Evolutionary conservation across 352 stramenopile species (phyloP).

Genomic region (Plasmopara viticola): DNA sequence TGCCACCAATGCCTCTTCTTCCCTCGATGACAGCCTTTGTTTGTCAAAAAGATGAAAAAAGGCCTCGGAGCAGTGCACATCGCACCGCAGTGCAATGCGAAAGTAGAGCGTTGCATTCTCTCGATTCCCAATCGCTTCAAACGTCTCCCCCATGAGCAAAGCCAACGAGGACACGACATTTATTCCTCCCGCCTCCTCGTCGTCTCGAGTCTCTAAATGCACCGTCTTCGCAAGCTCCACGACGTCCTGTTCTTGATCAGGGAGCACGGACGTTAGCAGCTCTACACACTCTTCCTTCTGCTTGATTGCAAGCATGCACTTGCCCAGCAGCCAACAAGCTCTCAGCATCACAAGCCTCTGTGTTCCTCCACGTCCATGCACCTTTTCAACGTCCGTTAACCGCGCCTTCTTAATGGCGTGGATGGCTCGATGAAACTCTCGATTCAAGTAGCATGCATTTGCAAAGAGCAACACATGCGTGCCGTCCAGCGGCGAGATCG

Average conservation of each 20-base stretch:
- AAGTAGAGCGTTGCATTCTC: slow-evolving; percentile 79
- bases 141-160: slow-evolving; percentile 78
- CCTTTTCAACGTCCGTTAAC: slow-evolving; percentile 29
- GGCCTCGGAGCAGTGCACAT: slow-evolving; percentile 77
- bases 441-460: slow-evolving; percentile 58
- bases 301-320: slow-evolving; percentile 76
- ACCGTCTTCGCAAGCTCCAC: slow-evolving; percentile 40
- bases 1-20: slow-evolving; percentile 64
- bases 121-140: slow-evolving; percentile 75
- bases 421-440: slow-evolving; percentile 73
- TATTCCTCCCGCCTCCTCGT: slow-evolving; percentile 29
- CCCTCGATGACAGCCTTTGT: slow-evolving; percentile 65
- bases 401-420: slow-evolving; percentile 52
- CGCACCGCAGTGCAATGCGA: slow-evolving; percentile 62
- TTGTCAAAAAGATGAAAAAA: slow-evolving; percentile 85
- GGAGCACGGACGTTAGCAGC: slow-evolving; percentile 49
- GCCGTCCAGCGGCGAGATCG: slow-evolving; percentile 41
- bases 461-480: slow-evolving; percentile 71
- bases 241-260: slow-evolving; percentile 52
- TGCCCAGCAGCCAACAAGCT: slow-evolving; percentile 53
- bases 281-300: slow-evolving; percentile 82
- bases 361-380: not conserved
- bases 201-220: slow-evolving; percentile 24
- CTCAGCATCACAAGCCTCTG: slow-evolving; percentile 29
- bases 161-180: slow-evolving; percentile 77